phyloP scores from a whole-genome alignment of 345 rosid species.

The Gossypium australe region DNA sequence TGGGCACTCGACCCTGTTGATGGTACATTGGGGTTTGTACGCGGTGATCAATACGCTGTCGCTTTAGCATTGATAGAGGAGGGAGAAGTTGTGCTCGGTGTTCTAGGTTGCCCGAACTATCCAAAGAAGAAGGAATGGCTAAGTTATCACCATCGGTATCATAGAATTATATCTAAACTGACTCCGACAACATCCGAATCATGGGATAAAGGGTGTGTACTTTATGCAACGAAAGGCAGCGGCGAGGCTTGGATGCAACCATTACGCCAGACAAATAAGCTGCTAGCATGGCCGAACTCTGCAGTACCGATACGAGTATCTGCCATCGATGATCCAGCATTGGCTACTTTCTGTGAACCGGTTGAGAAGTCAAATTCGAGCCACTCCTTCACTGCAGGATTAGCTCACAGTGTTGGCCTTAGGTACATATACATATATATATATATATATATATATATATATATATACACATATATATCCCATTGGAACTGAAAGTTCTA shows the following conservation, averaged over 20 bases:
- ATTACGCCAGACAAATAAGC: slow-evolving; percentile 26
- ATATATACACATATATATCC: background rate
- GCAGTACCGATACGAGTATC: slow-evolving; percentile 41
- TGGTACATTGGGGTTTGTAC: slow-evolving; percentile 52
- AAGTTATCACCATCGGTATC: slow-evolving; percentile 47
- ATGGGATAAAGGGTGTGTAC: slow-evolving; percentile 52
- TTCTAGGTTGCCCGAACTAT: slow-evolving; percentile 58
- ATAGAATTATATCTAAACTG: slow-evolving; percentile 46
- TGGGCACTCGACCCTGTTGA: slow-evolving; percentile 60
- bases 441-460: background rate
- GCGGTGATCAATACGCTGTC: slow-evolving; percentile 57
- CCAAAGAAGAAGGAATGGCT: slow-evolving; percentile 56
- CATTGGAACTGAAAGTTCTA: background rate
- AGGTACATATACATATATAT: slow-evolving; percentile 20
- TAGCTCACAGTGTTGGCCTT: slow-evolving; percentile 52
- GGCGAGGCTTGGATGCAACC: slow-evolving; percentile 57
- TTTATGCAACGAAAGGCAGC: slow-evolving; percentile 41
- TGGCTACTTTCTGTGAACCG: slow-evolving; percentile 58
- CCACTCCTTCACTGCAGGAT: slow-evolving; percentile 58
- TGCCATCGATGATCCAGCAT: slow-evolving; percentile 37
- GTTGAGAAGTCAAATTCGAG: slow-evolving; percentile 50
- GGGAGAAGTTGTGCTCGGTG: slow-evolving; percentile 51
- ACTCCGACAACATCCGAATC: slow-evolving; percentile 36
- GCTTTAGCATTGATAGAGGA: slow-evolving; percentile 47
- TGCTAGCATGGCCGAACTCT: slow-evolving; percentile 38